phyloP scores from a whole-genome alignment of 116 monocot species.

The Papilionanthe hybrid region DNA sequence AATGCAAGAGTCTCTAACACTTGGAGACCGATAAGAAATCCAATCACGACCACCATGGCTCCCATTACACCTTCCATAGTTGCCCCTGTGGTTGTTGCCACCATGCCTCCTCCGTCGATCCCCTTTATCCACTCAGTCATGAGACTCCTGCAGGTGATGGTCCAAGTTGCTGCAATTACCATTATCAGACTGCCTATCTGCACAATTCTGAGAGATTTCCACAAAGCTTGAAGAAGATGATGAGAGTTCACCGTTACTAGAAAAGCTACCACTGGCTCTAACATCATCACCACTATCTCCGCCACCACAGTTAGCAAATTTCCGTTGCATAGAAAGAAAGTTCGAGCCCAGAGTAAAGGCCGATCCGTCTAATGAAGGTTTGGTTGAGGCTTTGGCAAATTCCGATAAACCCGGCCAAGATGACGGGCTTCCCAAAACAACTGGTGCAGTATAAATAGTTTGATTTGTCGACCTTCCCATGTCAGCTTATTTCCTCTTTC shows the following conservation, averaged over 20 bases:
- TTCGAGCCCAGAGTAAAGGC: not conserved
- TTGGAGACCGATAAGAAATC: not conserved
- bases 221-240: not conserved
- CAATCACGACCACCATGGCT: not conserved
- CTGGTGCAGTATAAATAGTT: not conserved
- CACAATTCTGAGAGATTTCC: not conserved
- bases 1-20: not conserved
- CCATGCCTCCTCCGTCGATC: constrained; percentile 5
- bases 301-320: not conserved
- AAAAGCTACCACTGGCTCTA: not conserved
- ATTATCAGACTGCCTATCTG: not conserved
- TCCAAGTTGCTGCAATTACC: constrained; percentile 9
- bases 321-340: not conserved
- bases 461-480: constrained; percentile 3
- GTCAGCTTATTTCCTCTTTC: not conserved
- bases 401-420: constrained; percentile 8
- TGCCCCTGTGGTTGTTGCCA: not conserved
- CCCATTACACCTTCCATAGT: constrained; percentile 1
- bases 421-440: not conserved
- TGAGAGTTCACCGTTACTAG: not conserved
- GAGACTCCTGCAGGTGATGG: constrained; percentile 4
- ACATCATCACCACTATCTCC: not conserved
- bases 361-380: not conserved
- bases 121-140: constrained; percentile 7
- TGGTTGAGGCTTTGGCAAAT: not conserved